Evolutionary conservation across 805 yeast genomes (phyloP).

Genomic region (Candida nemodendra): DNA sequence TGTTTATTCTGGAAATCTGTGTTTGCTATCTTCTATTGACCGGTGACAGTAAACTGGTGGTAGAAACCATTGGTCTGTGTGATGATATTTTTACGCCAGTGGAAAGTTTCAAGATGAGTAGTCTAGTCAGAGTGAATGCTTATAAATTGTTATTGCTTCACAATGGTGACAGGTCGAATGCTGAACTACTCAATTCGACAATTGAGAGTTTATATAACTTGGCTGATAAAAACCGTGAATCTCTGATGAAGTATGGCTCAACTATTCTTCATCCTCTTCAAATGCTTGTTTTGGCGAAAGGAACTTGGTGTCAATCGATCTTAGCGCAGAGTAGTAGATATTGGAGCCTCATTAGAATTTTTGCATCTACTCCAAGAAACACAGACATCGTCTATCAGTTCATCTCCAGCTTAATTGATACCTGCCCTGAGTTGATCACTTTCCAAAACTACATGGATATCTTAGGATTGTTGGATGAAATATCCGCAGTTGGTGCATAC

Average conservation of each 20-base stretch:
- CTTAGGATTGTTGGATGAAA: constrained; percentile 71
- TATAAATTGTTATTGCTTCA: constrained; percentile 51
- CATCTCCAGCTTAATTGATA: constrained; percentile 39
- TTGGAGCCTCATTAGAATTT: constrained; percentile 47
- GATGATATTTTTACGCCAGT: constrained; percentile 22
- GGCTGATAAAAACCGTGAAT: constrained; percentile 36
- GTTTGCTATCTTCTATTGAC: constrained; percentile 33
- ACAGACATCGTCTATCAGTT: constrained; percentile 47
- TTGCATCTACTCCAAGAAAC: constrained; percentile 44
- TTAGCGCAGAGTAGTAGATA: constrained; percentile 40
- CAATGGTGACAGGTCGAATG: constrained; percentile 26
- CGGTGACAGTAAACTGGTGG: constrained; percentile 25
- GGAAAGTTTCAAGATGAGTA: constrained; percentile 28
- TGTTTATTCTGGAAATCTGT: constrained; percentile 32
- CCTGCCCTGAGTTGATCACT: constrained; percentile 37
- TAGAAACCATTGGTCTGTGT: constrained; percentile 20
- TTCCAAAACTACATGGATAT: constrained; percentile 59
- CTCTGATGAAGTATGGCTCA: constrained; percentile 43
- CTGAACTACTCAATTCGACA: constrained; percentile 21
- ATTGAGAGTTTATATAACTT: constrained; percentile 25
- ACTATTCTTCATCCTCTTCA: constrained; percentile 48
- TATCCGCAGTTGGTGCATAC: constrained; percentile 77
- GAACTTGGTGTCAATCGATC: constrained; percentile 40
- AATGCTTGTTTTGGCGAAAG: constrained; percentile 43
- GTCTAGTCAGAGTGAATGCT: constrained; percentile 44